A percentile compares a stretch with the other conserved stretches of the same genome.
Conservation (phyloP, 177 flowering plant genomes). For the Tripterygium wilfordii region DNA sequence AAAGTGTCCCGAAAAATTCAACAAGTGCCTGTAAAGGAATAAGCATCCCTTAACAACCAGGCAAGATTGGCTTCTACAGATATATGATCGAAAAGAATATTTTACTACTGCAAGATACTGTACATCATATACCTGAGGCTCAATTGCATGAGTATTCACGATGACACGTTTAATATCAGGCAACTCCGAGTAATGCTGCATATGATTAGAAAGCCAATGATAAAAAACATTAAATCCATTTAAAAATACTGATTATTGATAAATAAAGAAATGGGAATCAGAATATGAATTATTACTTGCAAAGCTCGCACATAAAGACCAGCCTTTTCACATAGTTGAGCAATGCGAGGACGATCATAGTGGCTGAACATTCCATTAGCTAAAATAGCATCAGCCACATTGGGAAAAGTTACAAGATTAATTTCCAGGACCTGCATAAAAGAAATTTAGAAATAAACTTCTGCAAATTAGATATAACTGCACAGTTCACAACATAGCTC, state of each 20-base stretch:
- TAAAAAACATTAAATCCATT: too few species aligned
- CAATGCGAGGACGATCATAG: slow-evolving; percentile 97
- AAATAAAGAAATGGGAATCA: too few species aligned
- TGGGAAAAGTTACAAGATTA: slow-evolving; percentile 94
- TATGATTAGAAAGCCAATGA: not conserved
- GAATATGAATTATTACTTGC: too few species aligned
- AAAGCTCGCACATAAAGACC: slow-evolving; percentile 88
- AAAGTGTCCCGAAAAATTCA: slow-evolving; percentile 97
- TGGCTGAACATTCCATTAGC: slow-evolving; percentile 99
- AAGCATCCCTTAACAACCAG: too few species aligned
- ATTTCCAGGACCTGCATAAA: slow-evolving; percentile 81
- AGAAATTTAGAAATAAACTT: not conserved
- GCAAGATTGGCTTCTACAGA: too few species aligned
- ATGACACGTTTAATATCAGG: slow-evolving; percentile 97
- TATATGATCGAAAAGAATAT: too few species aligned
- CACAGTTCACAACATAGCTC: too few species aligned
- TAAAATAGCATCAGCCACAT: slow-evolving; percentile 98
- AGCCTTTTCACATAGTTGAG: slow-evolving; percentile 98
- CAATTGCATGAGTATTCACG: slow-evolving; percentile 99
- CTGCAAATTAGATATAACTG: too few species aligned
- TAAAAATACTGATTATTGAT: too few species aligned
- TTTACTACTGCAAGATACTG: not conserved
- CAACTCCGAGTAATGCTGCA: slow-evolving; percentile 95
- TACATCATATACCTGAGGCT: slow-evolving; percentile 77
- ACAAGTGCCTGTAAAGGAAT: slow-evolving; percentile 69